Base-by-base conservation (phyloP, 2,329 filamentous ascomycete genomes). In the Talaromyces marneffei region DNA sequence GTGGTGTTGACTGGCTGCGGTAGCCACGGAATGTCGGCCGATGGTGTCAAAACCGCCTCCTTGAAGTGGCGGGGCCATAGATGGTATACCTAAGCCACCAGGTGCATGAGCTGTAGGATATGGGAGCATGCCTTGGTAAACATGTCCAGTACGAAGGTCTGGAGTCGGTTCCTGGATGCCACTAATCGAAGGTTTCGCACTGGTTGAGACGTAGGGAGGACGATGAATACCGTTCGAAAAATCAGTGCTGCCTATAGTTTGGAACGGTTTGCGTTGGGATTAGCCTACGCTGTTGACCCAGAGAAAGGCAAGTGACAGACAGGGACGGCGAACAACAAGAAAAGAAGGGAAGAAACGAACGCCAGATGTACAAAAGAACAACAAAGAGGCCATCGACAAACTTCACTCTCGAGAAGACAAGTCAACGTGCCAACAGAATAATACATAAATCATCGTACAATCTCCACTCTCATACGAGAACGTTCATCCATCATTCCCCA, bases 91-190 rank as follows among this genome's bases (percentile, higher is more conserved):
- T 64, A 78, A 78, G 57, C 80, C 81, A 63, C 82, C 78, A 62
- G 80, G 78, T 52, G 86, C 77, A 70, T 84, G 82, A 27, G 66
- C 63, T 10, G 71, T 61, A 59, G 87, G 85, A 70, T 90, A 91
- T 31, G 82, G 82, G 39, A 84, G 81, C 70, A 92, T 91, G 53
- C 84, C 84, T 54, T 84, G 81, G 75, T 94, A 95, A 66, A 88
- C 87, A 64, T 94, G 90, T 44, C 85, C 79, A 61, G 87, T 87
- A 67, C 90, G 88, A 64, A 89, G 82, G 70, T 92, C 89, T 64
- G 86, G 83, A 63, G 82, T 77, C 59, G 35, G 23, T 59, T 85
- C 80, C 62, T 81, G 70, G 63, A 79, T 74, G 39, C 25, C 57
- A 58, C 60, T 57, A 57, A 77, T 66, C 64, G 83, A 79, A 54